Evolutionary conservation across 2,329 filamentous ascomycete genomes (phyloP), one percentile per base, ranked within the genome.

Genomic region (Pestalotiopsis sp.): DNA sequence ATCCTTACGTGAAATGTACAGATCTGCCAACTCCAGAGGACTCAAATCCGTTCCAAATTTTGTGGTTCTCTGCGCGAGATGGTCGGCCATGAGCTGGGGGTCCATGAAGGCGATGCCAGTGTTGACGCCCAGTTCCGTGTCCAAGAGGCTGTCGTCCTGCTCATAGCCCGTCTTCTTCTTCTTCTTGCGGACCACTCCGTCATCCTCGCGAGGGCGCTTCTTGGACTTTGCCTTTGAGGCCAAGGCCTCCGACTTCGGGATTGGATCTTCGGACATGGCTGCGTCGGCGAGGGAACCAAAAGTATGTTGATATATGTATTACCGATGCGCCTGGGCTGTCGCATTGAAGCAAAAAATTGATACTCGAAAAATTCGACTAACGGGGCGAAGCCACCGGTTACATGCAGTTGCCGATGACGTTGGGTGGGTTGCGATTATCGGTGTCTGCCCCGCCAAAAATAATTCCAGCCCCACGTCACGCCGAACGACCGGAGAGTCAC

Each of bases 81-180:
- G 91, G 78, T 98, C 95, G 1, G 95, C 93, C 61, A 98, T 83
- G 57, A 98, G 85, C 72, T 91, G 89, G 70, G 89, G 91, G 79
- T 97, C 93, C 91, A 98, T 95, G 70, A 90, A 89, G 59, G 90
- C 89, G 78, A 98, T 93, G 3, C 92, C 89, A 72, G 89, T 90
- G 81, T 98, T 97, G 73, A 98, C 83, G 6, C 92, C 91, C 41
- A 91, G 88, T 74, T 94, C 89, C 58, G 89, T 86, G 77, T 94
- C 90, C 68, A 91, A 79, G 36, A 86, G 81, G 27, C 83, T 84
- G 62, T 91, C 88, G 57, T 89, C 85, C 57, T 83, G 73, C 69
- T 87, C 83, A 66, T 82, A 81, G 76, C 87, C 84, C 75, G 83
- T 83, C 70, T 84, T 85, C 80, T 89, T 91, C 82, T 85, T 86